Conservation (phyloP, 169 alveolate species). For the Cryptosporidium parvum region DNA sequence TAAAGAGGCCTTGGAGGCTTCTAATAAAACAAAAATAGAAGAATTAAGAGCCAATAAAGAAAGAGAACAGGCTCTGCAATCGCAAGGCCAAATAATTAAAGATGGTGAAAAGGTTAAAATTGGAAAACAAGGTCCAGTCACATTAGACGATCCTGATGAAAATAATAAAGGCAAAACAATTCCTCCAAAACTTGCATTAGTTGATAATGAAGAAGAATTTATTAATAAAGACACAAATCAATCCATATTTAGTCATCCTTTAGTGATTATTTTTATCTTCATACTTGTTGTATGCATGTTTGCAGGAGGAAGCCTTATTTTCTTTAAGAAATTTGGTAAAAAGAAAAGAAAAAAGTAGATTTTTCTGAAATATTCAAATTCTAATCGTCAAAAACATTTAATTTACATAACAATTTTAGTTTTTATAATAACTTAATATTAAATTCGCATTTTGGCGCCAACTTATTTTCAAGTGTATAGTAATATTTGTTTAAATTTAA, state of each 20-base stretch:
- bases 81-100: constrained; percentile 38
- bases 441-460: constrained; percentile 7
- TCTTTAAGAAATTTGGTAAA: constrained; percentile 16
- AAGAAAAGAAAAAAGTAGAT: not conserved
- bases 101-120: constrained; percentile 29
- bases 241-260: constrained; percentile 38
- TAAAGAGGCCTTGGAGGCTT: not conserved
- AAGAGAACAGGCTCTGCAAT: constrained; percentile 44
- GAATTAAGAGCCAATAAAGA: constrained; percentile 29
- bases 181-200: constrained; percentile 46
- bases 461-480: not conserved
- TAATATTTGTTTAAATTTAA: not conserved
- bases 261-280: constrained; percentile 16
- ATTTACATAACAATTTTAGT: not conserved
- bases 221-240: not conserved
- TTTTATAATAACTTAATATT: not conserved
- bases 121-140: constrained; percentile 60
- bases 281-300: constrained; percentile 10
- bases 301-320: constrained; percentile 41
- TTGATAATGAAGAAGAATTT: constrained; percentile 29
- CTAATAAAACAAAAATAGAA: not conserved
- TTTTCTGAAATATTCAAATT: not conserved
- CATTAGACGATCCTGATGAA: constrained; percentile 32
- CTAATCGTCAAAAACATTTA: not conserved
- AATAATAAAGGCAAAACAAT: constrained; percentile 52